Evolutionary conservation across 2,329 filamentous ascomycete species (phyloP).

Genomic region (Sporothrix curviconia): DNA sequence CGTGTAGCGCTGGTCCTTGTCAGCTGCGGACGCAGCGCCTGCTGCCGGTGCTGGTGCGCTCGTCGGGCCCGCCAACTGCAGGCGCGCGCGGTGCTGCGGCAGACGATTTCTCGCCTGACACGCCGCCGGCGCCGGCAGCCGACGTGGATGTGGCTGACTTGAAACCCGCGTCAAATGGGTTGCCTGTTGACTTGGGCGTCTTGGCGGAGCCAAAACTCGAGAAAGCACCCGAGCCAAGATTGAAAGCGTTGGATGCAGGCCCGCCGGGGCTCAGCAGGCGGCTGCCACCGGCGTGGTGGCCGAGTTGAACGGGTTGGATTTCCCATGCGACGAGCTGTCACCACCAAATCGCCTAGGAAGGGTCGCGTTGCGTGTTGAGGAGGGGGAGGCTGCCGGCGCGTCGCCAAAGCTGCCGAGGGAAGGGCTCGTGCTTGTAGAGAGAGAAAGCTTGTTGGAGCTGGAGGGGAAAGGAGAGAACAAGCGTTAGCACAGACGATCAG

Average conservation of each 20-base stretch:
- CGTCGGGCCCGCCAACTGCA: conserved; percentile 28
- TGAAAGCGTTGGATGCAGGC: conserved; percentile 81
- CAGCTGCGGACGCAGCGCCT: conserved; percentile 22
- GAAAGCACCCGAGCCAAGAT: conserved; percentile 89
- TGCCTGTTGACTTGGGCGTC: conserved; percentile 78
- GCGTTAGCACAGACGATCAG: neutral
- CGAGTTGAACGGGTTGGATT: conserved; percentile 71
- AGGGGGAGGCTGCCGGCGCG: conserved; percentile 41
- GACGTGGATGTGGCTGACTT: conserved; percentile 40
- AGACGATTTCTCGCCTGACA: conserved; percentile 58
- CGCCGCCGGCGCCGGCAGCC: conserved; percentile 24
- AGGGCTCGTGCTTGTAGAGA: conserved; percentile 52
- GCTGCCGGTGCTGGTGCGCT: conserved; percentile 21
- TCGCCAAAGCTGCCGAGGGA: conserved; percentile 13
- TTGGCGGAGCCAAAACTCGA: conserved; percentile 87
- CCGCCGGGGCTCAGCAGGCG: conserved; percentile 68
- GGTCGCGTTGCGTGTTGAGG: conserved; percentile 51
- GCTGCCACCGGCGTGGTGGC: conserved; percentile 58
- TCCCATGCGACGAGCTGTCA: conserved; percentile 66
- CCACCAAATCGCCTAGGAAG: conserved; percentile 69
- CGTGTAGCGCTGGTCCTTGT: conserved; percentile 40
- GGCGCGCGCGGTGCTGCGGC: conserved; percentile 39
- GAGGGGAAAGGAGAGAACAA: conserved; percentile 11
- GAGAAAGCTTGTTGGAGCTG: conserved; percentile 83
- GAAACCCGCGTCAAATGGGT: conserved; percentile 68